A percentile compares a stretch with the other conserved stretches of the same genome.
Evolutionary conservation across 1,284 basidiomycete species (phyloP).

Genomic region (Tremellales sp.): DNA sequence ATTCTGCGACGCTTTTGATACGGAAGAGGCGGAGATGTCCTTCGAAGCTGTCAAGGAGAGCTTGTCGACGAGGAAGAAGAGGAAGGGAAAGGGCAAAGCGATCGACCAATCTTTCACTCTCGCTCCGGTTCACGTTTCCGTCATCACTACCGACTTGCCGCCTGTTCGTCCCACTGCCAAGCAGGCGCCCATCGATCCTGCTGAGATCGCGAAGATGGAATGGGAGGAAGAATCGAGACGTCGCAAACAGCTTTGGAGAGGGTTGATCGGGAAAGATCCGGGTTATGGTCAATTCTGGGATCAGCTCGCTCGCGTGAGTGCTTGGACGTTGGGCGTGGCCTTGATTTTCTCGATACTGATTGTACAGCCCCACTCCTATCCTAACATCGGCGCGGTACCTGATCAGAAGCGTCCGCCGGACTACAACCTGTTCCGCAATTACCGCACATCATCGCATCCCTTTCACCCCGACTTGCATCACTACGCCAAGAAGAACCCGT

Average conservation of each 20-base stretch:
- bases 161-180: not conserved
- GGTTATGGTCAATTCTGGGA: constrained; percentile 21
- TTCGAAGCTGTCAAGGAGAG: not conserved
- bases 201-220: not conserved
- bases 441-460: constrained; percentile 15
- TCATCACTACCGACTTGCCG: not conserved
- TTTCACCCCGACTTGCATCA: constrained; percentile 27
- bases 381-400: constrained; percentile 3
- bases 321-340: not conserved
- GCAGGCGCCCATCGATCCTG: not conserved
- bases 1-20: constrained; percentile 1
- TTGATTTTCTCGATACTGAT: constrained; percentile 1
- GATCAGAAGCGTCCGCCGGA: constrained; percentile 2
- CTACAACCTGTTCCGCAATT: constrained; percentile 9
- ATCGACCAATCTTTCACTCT: not conserved
- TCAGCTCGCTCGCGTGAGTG: constrained; percentile 14
- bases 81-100: constrained; percentile 1
- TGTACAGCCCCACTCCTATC: constrained; percentile 8
- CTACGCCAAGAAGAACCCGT: constrained; percentile 14
- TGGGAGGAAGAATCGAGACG: constrained; percentile 19
- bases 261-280: constrained; percentile 11
- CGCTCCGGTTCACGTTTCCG: not conserved
- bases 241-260: constrained; percentile 28
- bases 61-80: not conserved
- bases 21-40: not conserved